Percentiles rank a stretch among this genome's conserved stretches.
These are phyloP conservation scores for Prototheca cutis DNA, from an alignment of 163 green algal species.

Conservation along the genomic window DNA sequence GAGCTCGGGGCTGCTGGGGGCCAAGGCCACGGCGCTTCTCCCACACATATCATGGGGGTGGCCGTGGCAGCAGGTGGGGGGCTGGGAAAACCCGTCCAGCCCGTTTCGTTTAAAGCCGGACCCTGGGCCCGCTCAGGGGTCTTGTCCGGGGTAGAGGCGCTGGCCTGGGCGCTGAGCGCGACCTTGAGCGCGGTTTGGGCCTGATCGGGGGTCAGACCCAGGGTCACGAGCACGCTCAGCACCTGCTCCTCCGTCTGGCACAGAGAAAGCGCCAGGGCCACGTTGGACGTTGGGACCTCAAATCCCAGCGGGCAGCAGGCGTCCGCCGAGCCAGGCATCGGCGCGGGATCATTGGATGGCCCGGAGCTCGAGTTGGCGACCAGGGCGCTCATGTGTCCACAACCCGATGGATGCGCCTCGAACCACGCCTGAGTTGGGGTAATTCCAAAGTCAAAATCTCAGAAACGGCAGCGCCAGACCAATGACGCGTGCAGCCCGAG, in stretches of 20 bases:
- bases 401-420: too few species aligned
- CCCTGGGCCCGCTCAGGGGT: neutral
- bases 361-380: too few species aligned
- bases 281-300: neutral
- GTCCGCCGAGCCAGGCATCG: too few species aligned
- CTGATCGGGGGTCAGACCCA: constrained; percentile 12
- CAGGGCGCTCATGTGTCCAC: too few species aligned
- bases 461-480: too few species aligned
- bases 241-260: constrained; percentile 8
- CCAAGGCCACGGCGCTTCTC: neutral
- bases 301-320: too few species aligned
- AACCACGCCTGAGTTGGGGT: too few species aligned
- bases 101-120: neutral
- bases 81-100: neutral
- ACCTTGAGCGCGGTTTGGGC: neutral
- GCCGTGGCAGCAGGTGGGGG: neutral
- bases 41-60: neutral
- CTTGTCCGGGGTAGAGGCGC: neutral
- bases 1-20: neutral
- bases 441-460: too few species aligned
- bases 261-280: neutral
- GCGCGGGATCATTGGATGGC: too few species aligned
- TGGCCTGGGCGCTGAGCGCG: neutral
- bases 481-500: too few species aligned
- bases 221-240: constrained; percentile 16